Base-by-base conservation (phyloP, 1,139 yeast genomes). In the Lodderomyces orthopsilosis region DNA sequence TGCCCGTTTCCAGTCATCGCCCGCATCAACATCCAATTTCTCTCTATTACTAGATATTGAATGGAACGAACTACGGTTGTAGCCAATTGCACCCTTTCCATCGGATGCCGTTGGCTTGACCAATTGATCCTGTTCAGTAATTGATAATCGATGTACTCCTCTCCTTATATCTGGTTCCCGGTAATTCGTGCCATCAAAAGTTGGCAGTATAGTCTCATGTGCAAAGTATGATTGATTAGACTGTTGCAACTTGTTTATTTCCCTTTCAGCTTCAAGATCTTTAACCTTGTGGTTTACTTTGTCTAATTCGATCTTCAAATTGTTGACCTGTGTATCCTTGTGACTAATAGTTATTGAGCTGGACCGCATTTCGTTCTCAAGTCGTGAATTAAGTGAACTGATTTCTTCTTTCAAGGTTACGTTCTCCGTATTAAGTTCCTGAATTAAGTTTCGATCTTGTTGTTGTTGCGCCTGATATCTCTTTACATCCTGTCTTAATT, bases 1-100 rank as follows among this genome's bases (percentile, higher is more conserved):
- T 0, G 96, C 96, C 41, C 93, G 77, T 55, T 77, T 79, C 96
- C 96, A 90, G 53, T 86, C 95, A 52, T 82, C 88, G 42, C 74
- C 75, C 34, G 73, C 66, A 42, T 73, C 75, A 40, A 68, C 51
- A 47, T 68, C 49, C 44, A 46, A 34, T 12, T 41, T 23, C 34
- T 47, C 50, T 19, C 42, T 23, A 24, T 24, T 35, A 6, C 15
- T 14, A 3, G 38, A 35, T 8, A 27, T 24, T 10, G 28, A 14
- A 19, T 14, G 15, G n/a, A 22, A 37, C 12, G 21, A 17, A 6
- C 13, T 14, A n/a, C 39, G 12, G n/a, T 35, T 18, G 38, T 35
- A 35, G 27, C 28, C 15, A 4, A 15, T 6, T 35, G 38, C 3
- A 3, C n/a, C 12, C 17, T n/a, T 21, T 4, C 19, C 13, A 24